These are phyloP conservation scores for Cutaneotrichosporon curvatum DNA, from an alignment of 1,284 basidiomycete species.

Conservation along the genomic window DNA sequence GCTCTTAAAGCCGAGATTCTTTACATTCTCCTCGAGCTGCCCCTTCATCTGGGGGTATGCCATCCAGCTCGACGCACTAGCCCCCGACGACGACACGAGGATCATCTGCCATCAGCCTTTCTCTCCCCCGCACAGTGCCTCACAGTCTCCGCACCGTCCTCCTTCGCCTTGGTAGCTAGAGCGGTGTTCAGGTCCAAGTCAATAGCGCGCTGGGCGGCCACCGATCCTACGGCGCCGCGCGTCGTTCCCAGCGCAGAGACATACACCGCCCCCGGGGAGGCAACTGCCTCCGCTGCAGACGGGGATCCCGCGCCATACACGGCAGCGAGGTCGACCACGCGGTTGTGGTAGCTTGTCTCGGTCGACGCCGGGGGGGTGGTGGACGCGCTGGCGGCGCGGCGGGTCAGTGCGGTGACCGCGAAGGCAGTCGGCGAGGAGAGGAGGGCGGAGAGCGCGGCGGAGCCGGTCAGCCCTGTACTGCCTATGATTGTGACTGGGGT, in stretches of 20 bases:
- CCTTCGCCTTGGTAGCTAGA: slow-evolving; percentile 34
- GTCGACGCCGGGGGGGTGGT: slow-evolving; percentile 9
- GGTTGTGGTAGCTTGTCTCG: slow-evolving; percentile 21
- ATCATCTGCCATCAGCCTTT: slow-evolving; percentile 26
- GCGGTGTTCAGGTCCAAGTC: slow-evolving; percentile 38
- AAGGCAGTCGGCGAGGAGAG: slow-evolving; percentile 27
- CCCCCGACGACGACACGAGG: slow-evolving; percentile 35
- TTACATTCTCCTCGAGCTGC: slow-evolving; percentile 36
- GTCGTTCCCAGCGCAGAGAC: slow-evolving; percentile 41
- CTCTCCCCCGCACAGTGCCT: too few relatives aligned
- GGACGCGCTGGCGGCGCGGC: slow-evolving; percentile 18
- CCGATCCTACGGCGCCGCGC: slow-evolving; percentile 29
- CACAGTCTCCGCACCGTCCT: slow-evolving; percentile 36
- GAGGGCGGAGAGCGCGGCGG: slow-evolving; percentile 23
- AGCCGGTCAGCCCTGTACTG: slow-evolving; percentile 42
- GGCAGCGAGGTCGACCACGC: slow-evolving; percentile 22
- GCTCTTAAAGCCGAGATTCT: slow-evolving; percentile 29
- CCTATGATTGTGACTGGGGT: slow-evolving; percentile 36
- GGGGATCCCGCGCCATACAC: background rate
- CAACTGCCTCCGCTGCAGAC: slow-evolving; percentile 10
- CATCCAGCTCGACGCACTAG: slow-evolving; percentile 20
- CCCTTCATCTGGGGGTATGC: slow-evolving; percentile 40
- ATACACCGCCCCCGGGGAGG: slow-evolving; percentile 22
- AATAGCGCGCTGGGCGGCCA: slow-evolving; percentile 27
- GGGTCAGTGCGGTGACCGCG: slow-evolving; percentile 35